Evolutionary conservation across 768 basidiomycete genomes (phyloP).

Genomic region (Lentinula edodes): DNA sequence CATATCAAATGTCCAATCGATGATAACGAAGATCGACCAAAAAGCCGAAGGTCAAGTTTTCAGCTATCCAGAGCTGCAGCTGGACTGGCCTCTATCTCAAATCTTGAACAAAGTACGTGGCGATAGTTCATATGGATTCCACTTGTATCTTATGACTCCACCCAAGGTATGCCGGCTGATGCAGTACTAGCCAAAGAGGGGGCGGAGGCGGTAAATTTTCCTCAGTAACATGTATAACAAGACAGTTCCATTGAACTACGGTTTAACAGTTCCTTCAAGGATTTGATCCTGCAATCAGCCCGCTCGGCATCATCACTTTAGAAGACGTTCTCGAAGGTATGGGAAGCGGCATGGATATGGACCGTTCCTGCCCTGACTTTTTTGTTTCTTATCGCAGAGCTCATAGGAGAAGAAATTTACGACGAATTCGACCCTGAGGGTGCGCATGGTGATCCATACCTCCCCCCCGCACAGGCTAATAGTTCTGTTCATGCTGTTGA

Average conservation of each 20-base stretch:
- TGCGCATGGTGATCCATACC: slow-evolving; percentile 46
- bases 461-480: slow-evolving; percentile 13
- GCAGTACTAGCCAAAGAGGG: slow-evolving; percentile 72
- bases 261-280: slow-evolving; percentile 66
- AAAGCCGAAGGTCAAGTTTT: slow-evolving; percentile 28
- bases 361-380: no score
- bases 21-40: slow-evolving; percentile 14
- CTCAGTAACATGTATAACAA: not conserved
- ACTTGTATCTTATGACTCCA: not conserved
- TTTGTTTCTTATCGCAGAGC: slow-evolving; percentile 39
- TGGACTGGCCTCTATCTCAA: slow-evolving; percentile 40
- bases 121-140: not conserved
- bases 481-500: not conserved
- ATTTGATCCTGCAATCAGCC: slow-evolving; percentile 77
- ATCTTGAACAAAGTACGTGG: slow-evolving; percentile 56
- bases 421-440: slow-evolving; percentile 86
- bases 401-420: slow-evolving; percentile 91
- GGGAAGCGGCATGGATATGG: not conserved
- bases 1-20: not conserved
- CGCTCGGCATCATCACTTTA: slow-evolving; percentile 87
- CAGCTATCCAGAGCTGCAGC: slow-evolving; percentile 34
- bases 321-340: slow-evolving; percentile 89
- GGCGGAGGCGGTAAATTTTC: slow-evolving; percentile 58
- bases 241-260: slow-evolving; percentile 2
- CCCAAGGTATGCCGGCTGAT: slow-evolving; percentile 66